Base-by-base conservation (phyloP, 148 eudicot genomes). In the Chenopodium formosanum region DNA sequence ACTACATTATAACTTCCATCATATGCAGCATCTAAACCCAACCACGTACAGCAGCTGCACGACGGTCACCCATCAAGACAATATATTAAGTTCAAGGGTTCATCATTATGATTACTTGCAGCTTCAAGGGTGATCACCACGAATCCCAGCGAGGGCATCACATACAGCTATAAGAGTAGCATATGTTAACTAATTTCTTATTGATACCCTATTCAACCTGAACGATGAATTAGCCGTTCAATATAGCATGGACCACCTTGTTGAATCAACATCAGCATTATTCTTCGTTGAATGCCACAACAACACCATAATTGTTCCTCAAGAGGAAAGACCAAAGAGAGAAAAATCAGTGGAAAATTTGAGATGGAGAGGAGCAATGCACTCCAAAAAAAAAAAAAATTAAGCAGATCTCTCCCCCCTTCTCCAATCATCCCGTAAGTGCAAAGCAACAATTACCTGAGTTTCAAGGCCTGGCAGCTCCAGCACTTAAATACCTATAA, bases 301-400 rank as follows among this genome's bases (percentile, higher is more conserved):
- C 87, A 81, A 85, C 87, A 81, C 84, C 87, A 85, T n/a, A 73
- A 66, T 81, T 67, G 81, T 73, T 81, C 87, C 79, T 85, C 87
- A 53, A 64, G 73, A 73, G 74, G 81, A 75, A 67, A 84, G 81
- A 84, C 44, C 47, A 84, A 76, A 81, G 70, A 73, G 73, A 77
- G 31, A 66, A 48, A 69, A 5, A 81, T 81, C 87, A 85, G 87
- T 81, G 12, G 48, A 64, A 14, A 64, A 14, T 29, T 22, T 46
- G n/a, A 58, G 31, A 79, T 46, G 25, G 25, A 80, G 11, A 60
- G 58, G 8, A 14, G 34, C 48, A 80, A 71, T 10, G 50, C 81
- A 77, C 40, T 10, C 13, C 4, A 29, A 27, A 69, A 12, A 34
- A 27, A 69, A 69, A 7, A 34, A 60, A 16, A 76, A 56, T 12